Conservation (phyloP, 495 filamentous ascomycete genomes). For the Lasiosphaeria miniovina region DNA sequence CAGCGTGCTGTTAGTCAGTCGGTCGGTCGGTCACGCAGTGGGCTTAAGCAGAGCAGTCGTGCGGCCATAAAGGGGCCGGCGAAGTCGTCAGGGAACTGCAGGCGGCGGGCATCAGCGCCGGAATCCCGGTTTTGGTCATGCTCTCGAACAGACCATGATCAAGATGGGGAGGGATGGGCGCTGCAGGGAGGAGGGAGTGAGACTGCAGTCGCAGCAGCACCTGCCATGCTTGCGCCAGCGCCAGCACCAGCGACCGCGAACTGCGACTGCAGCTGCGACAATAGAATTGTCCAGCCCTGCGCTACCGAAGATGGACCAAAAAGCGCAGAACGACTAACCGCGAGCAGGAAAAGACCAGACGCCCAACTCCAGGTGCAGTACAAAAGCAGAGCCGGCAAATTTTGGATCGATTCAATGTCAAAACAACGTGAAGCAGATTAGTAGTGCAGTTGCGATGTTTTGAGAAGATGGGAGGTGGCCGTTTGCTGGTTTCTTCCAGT, state of each 20-base stretch:
- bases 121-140: no score
- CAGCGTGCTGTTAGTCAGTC: background rate
- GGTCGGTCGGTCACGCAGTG: no score
- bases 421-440: background rate
- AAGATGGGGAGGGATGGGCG: no score
- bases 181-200: no score
- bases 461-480: background rate
- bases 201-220: no score
- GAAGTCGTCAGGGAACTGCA: slow-evolving; percentile 17
- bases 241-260: no score
- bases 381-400: slow-evolving; percentile 7
- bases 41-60: no score
- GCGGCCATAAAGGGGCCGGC: slow-evolving; percentile 36
- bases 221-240: no score
- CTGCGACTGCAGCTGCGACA: no score
- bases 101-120: no score
- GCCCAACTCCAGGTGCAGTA: slow-evolving; percentile 22
- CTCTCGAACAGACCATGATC: no score
- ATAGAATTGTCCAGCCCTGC: no score
- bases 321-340: slow-evolving; percentile 8
- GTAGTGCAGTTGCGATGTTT: background rate
- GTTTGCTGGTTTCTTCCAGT: slow-evolving; percentile 11
- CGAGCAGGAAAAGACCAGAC: slow-evolving; percentile 14
- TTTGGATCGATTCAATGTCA: slow-evolving; percentile 7
- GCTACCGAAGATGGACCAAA: background rate